Conservation (phyloP, 208 protist species). For the Porcisia deanei region DNA sequence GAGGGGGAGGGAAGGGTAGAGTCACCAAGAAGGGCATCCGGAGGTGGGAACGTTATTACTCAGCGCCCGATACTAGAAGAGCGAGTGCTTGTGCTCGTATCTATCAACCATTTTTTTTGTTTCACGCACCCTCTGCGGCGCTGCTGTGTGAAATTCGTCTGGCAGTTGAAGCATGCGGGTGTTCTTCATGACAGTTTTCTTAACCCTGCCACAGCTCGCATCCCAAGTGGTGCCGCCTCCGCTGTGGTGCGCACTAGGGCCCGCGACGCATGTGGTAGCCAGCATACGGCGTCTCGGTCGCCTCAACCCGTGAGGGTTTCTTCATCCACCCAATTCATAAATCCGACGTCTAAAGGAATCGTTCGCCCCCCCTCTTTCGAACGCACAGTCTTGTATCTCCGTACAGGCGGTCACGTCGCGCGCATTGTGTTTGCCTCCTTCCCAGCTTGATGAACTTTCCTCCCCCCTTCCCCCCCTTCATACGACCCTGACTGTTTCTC, state of each 20-base stretch:
- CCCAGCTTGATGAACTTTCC: background rate
- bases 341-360: background rate
- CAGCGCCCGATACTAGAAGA: background rate
- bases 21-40: background rate
- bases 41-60: background rate
- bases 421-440: background rate
- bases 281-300: background rate
- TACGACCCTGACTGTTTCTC: background rate
- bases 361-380: background rate
- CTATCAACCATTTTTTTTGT: background rate
- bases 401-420: background rate
- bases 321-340: background rate
- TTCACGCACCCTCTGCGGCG: background rate
- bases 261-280: background rate
- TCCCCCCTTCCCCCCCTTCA: conserved; percentile 4
- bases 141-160: background rate
- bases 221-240: background rate
- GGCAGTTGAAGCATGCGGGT: background rate
- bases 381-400: background rate
- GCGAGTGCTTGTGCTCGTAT: background rate
- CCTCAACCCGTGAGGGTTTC: background rate
- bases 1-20: too few species aligned
- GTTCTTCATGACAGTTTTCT: background rate
- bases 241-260: too few species aligned
- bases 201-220: background rate